phyloP scores from a whole-genome alignment of 441 rosid genomes.

The Gossypium davidsonii region DNA sequence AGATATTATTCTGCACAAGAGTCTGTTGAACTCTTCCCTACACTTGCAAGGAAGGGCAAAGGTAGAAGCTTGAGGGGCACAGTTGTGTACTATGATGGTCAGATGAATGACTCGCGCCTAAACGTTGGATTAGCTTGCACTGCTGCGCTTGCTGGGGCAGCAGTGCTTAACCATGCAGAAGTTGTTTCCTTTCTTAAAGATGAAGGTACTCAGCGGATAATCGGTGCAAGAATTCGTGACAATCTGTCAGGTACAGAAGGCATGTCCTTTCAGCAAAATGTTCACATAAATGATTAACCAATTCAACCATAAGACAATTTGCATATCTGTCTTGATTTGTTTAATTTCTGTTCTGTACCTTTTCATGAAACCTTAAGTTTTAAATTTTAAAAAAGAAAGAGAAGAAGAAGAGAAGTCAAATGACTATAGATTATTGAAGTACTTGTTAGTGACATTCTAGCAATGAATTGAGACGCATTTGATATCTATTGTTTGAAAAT shows the following conservation, averaged over 20 bases:
- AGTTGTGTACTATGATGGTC: conserved; percentile 92
- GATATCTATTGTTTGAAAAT: background rate
- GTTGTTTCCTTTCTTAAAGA: conserved; percentile 71
- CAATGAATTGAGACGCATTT: background rate
- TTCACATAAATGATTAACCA: background rate
- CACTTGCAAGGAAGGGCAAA: conserved; percentile 74
- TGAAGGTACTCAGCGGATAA: conserved; percentile 32
- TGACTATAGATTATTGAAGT: background rate
- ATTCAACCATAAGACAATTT: background rate
- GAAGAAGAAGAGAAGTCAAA: background rate
- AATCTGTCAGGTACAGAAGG: conserved; percentile 55
- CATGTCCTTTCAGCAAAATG: background rate
- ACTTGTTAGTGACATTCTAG: background rate
- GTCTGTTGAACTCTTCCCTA: conserved; percentile 82
- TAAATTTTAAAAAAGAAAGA: background rate
- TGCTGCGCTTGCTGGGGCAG: conserved; percentile 87
- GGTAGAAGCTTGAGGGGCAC: conserved; percentile 68
- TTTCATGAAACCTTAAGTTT: conserved; percentile 3
- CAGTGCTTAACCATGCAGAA: conserved; percentile 89
- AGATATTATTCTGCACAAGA: conserved; percentile 81
- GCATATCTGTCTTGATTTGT: background rate
- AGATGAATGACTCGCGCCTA: conserved; percentile 92
- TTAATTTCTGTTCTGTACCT: background rate
- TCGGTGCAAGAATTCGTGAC: conserved; percentile 79
- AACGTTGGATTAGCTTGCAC: conserved; percentile 86